Evolutionary conservation across 768 basidiomycete species (phyloP).

Genomic region (Suillus subalutaceus): DNA sequence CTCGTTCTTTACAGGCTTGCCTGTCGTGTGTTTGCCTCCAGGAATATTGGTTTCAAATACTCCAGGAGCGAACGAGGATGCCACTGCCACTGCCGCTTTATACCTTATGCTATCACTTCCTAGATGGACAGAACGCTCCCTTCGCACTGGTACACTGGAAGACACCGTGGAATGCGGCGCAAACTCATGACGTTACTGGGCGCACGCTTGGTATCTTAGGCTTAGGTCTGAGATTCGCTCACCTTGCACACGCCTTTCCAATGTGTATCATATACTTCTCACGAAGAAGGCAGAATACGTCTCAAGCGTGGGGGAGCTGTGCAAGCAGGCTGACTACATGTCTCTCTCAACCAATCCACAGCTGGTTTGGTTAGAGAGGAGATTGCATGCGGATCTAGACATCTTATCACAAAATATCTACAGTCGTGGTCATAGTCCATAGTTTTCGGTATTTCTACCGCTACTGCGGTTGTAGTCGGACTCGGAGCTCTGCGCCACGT

Average conservation of each 20-base stretch:
- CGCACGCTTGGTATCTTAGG: constrained; percentile 71
- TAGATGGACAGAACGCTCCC: constrained; percentile 55
- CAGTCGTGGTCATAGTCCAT: no score
- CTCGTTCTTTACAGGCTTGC: no score
- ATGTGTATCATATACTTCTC: constrained; percentile 87
- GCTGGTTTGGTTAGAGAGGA: no score
- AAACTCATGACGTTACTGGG: constrained; percentile 61
- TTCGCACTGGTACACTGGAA: constrained; percentile 63
- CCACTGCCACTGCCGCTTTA: constrained; percentile 80
- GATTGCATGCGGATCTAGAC: no score
- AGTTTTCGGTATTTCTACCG: no score
- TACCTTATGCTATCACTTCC: constrained; percentile 77
- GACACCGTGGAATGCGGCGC: constrained; percentile 44
- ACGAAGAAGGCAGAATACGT: background rate
- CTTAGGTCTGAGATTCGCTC: constrained; percentile 62
- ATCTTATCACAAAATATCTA: no score
- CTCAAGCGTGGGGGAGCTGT: constrained; percentile 38
- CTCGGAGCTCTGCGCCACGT: no score
- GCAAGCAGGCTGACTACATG: constrained; percentile 71
- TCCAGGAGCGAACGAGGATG: constrained; percentile 83
- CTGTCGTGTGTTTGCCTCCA: no score
- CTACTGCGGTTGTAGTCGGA: no score
- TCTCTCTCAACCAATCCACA: no score
- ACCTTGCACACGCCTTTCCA: constrained; percentile 73
- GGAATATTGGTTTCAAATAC: no score